Conservation (phyloP, 1,284 basidiomycete genomes). For the Ustanciosporium gigantosporum region DNA sequence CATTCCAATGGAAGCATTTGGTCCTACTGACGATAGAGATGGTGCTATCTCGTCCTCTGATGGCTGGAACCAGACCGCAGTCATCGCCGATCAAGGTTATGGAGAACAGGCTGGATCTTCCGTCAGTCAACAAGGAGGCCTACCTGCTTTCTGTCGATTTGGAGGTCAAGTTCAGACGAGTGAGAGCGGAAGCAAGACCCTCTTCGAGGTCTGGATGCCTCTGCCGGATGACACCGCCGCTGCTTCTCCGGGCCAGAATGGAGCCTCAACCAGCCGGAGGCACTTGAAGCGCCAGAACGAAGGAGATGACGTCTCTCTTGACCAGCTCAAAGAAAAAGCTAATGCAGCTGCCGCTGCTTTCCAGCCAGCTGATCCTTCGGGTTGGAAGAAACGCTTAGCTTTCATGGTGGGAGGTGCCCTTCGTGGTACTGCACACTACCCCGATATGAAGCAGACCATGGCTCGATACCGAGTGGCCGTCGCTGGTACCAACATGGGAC, state of each 20-base stretch:
- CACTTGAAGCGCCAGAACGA: background rate
- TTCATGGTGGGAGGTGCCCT: constrained; percentile 32
- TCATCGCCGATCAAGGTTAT: constrained; percentile 30
- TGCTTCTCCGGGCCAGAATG: background rate
- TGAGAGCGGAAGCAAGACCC: constrained; percentile 4
- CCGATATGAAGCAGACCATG: constrained; percentile 43
- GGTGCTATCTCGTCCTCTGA: constrained; percentile 12
- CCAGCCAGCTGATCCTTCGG: constrained; percentile 7
- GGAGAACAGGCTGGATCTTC: constrained; percentile 10
- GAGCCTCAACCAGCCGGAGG: no score
- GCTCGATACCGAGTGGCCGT: constrained; percentile 31
- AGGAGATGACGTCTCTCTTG: background rate
- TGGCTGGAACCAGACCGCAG: constrained; percentile 14
- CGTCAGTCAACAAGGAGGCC: constrained; percentile 6
- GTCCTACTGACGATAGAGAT: constrained; percentile 10
- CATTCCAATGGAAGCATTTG: constrained; percentile 15
- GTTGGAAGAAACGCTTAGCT: constrained; percentile 34
- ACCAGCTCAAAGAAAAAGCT: background rate
- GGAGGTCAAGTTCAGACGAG: constrained; percentile 28
- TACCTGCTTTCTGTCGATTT: constrained; percentile 43
- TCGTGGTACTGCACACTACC: constrained; percentile 22
- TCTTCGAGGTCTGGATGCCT: constrained; percentile 43
- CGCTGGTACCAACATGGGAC: constrained; percentile 33
- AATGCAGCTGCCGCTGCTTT: constrained; percentile 1
- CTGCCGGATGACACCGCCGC: constrained; percentile 5